These are phyloP conservation scores for Phytopythium helicoides DNA, from an alignment of 352 stramenopile genomes.

Conservation along the genomic window DNA sequence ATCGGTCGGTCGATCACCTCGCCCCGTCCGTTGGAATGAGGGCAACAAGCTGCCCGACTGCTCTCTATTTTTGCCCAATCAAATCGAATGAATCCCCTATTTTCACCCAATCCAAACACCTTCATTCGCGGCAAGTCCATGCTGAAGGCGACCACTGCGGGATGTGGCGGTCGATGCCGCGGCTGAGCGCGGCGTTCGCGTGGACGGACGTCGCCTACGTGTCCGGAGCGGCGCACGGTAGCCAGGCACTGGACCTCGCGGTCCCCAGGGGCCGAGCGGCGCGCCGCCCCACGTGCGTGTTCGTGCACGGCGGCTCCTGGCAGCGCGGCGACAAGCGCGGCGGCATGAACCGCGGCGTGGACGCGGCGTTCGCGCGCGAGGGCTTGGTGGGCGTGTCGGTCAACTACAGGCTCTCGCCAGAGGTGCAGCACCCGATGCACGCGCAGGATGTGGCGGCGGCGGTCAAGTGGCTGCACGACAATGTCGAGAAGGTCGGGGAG, in stretches of 20 bases:
- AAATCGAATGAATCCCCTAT: background rate
- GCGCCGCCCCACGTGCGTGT: slow-evolving; percentile 63
- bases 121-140: too few species aligned
- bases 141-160: too few species aligned
- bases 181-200: slow-evolving; percentile 26
- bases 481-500: slow-evolving; percentile 55
- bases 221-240: slow-evolving; percentile 21
- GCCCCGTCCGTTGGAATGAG: too few species aligned
- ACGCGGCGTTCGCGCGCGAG: slow-evolving; percentile 48
- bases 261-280: slow-evolving; percentile 31
- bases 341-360: slow-evolving; percentile 59
- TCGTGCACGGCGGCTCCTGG: slow-evolving; percentile 84
- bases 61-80: background rate
- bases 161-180: slow-evolving; percentile 29
- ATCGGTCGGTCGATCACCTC: too few species aligned
- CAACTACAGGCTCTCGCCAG: slow-evolving; percentile 81
- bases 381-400: slow-evolving; percentile 62
- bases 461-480: slow-evolving; percentile 58
- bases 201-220: slow-evolving; percentile 79
- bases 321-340: slow-evolving; percentile 80
- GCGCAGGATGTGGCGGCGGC: slow-evolving; percentile 56
- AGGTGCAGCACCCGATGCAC: slow-evolving; percentile 73
- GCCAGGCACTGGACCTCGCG: slow-evolving; percentile 69
- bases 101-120: too few species aligned
- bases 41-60: too few species aligned